Conservation (phyloP, 306 rosid genomes). For the Prinsepia uniflora region DNA sequence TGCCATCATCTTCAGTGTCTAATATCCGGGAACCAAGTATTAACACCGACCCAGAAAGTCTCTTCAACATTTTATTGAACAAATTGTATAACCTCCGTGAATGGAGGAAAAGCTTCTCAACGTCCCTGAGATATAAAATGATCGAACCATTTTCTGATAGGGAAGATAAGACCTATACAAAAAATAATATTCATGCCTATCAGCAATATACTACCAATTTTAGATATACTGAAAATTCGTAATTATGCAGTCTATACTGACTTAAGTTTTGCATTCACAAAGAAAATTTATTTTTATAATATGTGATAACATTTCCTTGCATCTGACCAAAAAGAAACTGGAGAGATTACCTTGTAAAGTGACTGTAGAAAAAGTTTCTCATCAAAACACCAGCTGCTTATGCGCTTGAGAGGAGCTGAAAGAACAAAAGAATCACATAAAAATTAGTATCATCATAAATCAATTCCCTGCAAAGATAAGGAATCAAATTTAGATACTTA, state of each 20-base stretch:
- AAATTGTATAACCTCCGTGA: slow-evolving; percentile 61
- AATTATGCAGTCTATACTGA: background rate
- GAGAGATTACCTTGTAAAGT: slow-evolving; percentile 73
- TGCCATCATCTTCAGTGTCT: slow-evolving; percentile 41
- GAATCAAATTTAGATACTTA: background rate
- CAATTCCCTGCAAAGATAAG: background rate
- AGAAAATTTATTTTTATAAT: slow-evolving; percentile 6
- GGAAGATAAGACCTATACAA: slow-evolving; percentile 65
- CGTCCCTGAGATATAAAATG: slow-evolving; percentile 74
- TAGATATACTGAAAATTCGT: background rate
- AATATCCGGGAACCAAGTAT: slow-evolving; percentile 68
- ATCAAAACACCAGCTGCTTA: slow-evolving; percentile 71
- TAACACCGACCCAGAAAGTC: slow-evolving; percentile 71
- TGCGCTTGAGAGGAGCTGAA: slow-evolving; percentile 57
- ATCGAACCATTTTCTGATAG: slow-evolving; percentile 64
- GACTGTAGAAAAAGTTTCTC: slow-evolving; percentile 78
- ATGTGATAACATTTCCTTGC: slow-evolving; percentile 52
- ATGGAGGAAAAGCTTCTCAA: slow-evolving; percentile 64
- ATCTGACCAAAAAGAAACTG: slow-evolving; percentile 1
- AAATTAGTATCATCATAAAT: slow-evolving; percentile 21
- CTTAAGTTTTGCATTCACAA: background rate
- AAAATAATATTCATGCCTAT: slow-evolving; percentile 12
- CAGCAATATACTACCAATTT: slow-evolving; percentile 1
- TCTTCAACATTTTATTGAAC: slow-evolving; percentile 62
- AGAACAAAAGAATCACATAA: slow-evolving; percentile 19